Base-by-base conservation (phyloP, 1,139 yeast genomes). In the Hyphopichia pseudoburtonii region DNA sequence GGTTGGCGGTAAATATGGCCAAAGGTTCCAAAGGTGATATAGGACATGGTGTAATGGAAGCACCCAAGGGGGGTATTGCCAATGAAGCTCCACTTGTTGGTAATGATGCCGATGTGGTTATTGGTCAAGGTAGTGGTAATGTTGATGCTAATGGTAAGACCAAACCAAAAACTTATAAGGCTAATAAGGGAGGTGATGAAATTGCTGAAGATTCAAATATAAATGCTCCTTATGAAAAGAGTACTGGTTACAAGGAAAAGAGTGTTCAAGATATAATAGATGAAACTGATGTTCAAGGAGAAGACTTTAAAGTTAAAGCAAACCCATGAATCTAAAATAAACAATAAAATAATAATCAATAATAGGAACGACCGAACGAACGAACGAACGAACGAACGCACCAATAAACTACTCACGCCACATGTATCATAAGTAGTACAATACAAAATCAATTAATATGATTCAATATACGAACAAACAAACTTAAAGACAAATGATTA, bases 21-120 rank as follows among this genome's bases (percentile, higher is more conserved):
- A 55, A 59, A 32, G 70, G 69, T 10, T 61, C 73, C 5, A 66
- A 68, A 42, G 76, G 75, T 5, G 69, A 70, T 36, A 62, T 63
- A 33, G 76, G 75, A 1, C 43, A 56, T 28, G 76, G 75, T 3
- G 66, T 71, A 2, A 58, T 52, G 10, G 76, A 71, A 44, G 77
- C 77, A 3, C 76, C 77, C n/a, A 70, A 67, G 47, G 77, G 77
- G 3, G 77, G 77, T 2, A 58, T 70, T 36, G 77, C 76, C 28
- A 71, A 71, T 48, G 77, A 71, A 45, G 76, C 69, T 1, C 68
- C 72, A 10, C 44, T 69, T 2, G 76, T 70, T 2, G 76, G 76
- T 5, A 66, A 58, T 39, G 70, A 70, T 47, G 72, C 65, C 40
- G 73, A 62, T 22, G 46, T 52, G 35, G 53, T 66, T 17, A 54